Evolutionary conservation across 2,329 filamentous ascomycete species (phyloP).

Genomic region (Ascochyta rabiei): DNA sequence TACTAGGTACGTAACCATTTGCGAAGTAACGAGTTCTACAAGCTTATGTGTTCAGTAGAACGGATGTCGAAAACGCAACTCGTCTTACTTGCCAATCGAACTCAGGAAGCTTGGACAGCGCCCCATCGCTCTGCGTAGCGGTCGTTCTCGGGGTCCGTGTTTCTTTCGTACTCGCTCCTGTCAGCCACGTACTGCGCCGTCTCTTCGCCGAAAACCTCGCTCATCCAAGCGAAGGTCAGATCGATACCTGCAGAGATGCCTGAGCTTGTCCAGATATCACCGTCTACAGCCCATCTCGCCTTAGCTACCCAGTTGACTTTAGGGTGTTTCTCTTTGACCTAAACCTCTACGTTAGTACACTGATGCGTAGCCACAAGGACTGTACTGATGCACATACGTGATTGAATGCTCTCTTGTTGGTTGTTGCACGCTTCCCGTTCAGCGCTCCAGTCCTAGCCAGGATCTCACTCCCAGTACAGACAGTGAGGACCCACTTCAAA

Average conservation of each 20-base stretch:
- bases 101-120: conserved; percentile 13
- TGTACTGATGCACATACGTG: conserved; percentile 23
- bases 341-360: background rate
- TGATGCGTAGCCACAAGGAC: background rate
- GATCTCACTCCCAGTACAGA: conserved; percentile 69
- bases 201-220: conserved; percentile 59
- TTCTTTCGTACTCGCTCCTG: conserved; percentile 64
- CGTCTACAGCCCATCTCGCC: conserved; percentile 70
- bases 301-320: conserved; percentile 65
- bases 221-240: conserved; percentile 64
- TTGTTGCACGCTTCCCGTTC: conserved; percentile 66
- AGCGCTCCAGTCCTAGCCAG: conserved; percentile 65
- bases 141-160: conserved; percentile 58
- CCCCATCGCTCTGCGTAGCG: conserved; percentile 58
- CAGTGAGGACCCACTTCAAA: conserved; percentile 64
- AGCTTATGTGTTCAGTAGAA: too few species aligned
- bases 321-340: conserved; percentile 55
- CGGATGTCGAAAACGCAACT: background rate
- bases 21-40: too few species aligned
- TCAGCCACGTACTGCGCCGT: conserved; percentile 57
- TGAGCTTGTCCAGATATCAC: conserved; percentile 69
- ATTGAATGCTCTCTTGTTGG: conserved; percentile 67
- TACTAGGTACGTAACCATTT: too few species aligned
- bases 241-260: conserved; percentile 70
- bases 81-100: background rate